These are phyloP conservation scores for Tylopilus plumbeoviolaceoides DNA, from an alignment of 768 basidiomycete species.

Conservation along the genomic window DNA sequence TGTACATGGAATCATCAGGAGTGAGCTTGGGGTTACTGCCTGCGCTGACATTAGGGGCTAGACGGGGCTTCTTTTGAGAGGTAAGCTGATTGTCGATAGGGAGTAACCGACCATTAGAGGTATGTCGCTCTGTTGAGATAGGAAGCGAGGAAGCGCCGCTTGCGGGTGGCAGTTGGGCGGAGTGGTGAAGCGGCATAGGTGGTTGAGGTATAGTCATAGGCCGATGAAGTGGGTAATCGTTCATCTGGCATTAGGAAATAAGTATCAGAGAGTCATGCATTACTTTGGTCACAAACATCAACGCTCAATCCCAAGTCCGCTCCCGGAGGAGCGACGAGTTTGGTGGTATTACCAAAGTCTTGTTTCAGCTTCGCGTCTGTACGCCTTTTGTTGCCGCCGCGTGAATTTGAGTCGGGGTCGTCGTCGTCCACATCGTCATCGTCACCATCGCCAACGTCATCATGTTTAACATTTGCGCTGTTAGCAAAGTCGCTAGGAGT, in stretches of 20 bases:
- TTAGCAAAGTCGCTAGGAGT: constrained; percentile 47
- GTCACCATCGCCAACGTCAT: constrained; percentile 38
- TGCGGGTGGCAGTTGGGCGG: constrained; percentile 22
- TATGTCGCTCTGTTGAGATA: constrained; percentile 32
- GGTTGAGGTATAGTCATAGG: constrained; percentile 33
- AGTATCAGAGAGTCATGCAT: not conserved
- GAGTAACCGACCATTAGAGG: constrained; percentile 30
- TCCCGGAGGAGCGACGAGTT: constrained; percentile 15
- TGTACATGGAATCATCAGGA: constrained; percentile 29
- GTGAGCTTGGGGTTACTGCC: constrained; percentile 24
- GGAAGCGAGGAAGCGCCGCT: constrained; percentile 27
- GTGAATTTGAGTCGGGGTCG: constrained; percentile 26
- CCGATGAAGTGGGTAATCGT: constrained; percentile 28
- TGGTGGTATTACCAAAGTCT: constrained; percentile 22
- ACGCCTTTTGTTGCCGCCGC: constrained; percentile 19
- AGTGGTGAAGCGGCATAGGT: constrained; percentile 29
- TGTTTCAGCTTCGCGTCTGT: constrained; percentile 28
- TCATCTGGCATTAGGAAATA: constrained; percentile 17
- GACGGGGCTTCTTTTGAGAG: constrained; percentile 30
- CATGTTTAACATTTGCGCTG: constrained; percentile 32
- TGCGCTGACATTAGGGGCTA: constrained; percentile 22
- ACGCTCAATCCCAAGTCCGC: constrained; percentile 20
- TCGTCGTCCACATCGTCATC: constrained; percentile 34
- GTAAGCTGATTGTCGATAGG: constrained; percentile 22
- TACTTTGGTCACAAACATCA: constrained; percentile 20